These are phyloP conservation scores for Gaultheria prostrata DNA, from an alignment of 148 eudicot species.

Conservation along the genomic window DNA sequence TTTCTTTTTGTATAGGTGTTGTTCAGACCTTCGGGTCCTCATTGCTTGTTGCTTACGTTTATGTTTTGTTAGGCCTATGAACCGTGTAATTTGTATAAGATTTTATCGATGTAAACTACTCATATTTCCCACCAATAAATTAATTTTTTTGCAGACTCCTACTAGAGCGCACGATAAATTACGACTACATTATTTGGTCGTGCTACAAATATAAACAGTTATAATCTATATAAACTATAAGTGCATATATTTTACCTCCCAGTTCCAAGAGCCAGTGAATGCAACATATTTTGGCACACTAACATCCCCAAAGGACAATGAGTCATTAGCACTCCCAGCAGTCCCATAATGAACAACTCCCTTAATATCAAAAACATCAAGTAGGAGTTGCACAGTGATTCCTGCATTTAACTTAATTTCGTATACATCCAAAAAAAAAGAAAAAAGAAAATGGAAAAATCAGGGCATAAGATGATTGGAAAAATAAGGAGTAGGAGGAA, in stretches of 20 bases:
- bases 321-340: constrained; percentile 56
- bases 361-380: constrained; percentile 41
- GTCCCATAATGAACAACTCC: constrained; percentile 63
- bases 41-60: too few species aligned
- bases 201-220: too few species aligned
- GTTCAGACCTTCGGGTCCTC: too few species aligned
- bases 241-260: constrained; percentile 40
- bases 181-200: too few species aligned
- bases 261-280: constrained; percentile 58
- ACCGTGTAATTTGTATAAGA: too few species aligned
- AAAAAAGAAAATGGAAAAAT: neutral
- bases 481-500: neutral
- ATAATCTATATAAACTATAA: too few species aligned
- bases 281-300: constrained; percentile 40
- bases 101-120: neutral
- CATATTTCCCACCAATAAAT: too few species aligned
- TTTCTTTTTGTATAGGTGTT: too few species aligned
- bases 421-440: neutral
- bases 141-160: too few species aligned
- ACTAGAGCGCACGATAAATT: too few species aligned
- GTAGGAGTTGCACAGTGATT: constrained; percentile 43
- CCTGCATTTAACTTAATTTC: constrained; percentile 51
- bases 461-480: neutral
- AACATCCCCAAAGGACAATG: constrained; percentile 46
- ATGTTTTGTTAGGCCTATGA: too few species aligned